Base-by-base conservation (phyloP, 2,329 filamentous ascomycete genomes). In the Corinectria fuckeliana region DNA sequence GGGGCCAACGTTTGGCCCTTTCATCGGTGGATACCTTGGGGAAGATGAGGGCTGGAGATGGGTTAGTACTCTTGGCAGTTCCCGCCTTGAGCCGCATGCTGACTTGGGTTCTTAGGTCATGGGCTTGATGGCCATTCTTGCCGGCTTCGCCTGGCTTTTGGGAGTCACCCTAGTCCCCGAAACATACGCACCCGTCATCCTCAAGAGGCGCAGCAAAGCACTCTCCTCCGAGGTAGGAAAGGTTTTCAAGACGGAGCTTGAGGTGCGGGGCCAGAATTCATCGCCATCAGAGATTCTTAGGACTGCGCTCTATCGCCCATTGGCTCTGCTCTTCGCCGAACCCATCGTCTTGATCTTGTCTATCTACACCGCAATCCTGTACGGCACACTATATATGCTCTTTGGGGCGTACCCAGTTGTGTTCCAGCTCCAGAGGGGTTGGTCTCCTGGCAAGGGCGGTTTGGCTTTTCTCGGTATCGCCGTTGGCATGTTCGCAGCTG, bases 391-490 rank as follows among this genome's bases (percentile, higher is more conserved):
- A 1, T 87, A 85, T 69, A 78, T 85, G 72, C 75, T 82, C 28
- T 85, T 85, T 54, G 80, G 77, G 11, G 82, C 82, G 0, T 85
- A 83, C 58, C 83, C 84, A 1, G 83, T 90, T 41, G 86, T 90
- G 4, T 91, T 85, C 72, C 85, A 89, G 60, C 59, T 81, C 45
- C 71, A 76, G 8, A 77, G 84, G 14, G 85, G 85, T 42, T 89
- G 85, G 85, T 79, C 75, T 13, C 73, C 79, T 14, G 85, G 85
- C 2, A 78, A 87, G 25, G 83, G 84, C 6, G 84, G 86, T 3
- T 76, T 89, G 10, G 77, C 89, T 0, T 90, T 91, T 69, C 66
- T 89, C 5, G 88, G 88, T n/a, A 82, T 91, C 2, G 82, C 83
- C 0, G 80, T 89, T 1, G 88, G 89, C 54, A 87, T 90, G 81